Conservation (phyloP, 2,329 filamentous ascomycete species). For the Knoxdaviesia proteae region DNA sequence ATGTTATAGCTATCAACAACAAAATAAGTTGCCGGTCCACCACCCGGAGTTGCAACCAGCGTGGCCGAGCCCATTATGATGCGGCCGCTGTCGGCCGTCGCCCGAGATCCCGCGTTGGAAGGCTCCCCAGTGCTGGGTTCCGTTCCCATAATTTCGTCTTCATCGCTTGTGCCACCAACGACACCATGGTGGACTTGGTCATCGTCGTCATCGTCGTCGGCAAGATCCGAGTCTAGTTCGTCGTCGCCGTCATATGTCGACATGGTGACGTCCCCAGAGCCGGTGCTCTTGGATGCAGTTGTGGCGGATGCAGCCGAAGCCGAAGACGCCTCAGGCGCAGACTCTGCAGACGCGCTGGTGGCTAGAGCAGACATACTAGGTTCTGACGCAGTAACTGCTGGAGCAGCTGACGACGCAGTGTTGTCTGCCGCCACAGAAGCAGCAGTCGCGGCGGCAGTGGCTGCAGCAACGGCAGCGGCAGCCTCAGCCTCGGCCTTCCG, state of each 20-base stretch:
- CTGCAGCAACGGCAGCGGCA: neutral
- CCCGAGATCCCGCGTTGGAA: constrained; percentile 4
- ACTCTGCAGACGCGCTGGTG: too few species aligned
- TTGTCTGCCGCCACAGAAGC: too few species aligned
- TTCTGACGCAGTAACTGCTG: too few species aligned
- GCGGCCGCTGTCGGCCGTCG: constrained; percentile 7
- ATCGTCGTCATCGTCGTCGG: constrained; percentile 23
- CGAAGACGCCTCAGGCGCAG: too few species aligned
- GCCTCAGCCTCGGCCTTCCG: constrained; percentile 6
- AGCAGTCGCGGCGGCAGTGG: neutral
- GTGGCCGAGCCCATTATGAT: constrained; percentile 9
- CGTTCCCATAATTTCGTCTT: too few species aligned
- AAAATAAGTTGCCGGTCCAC: constrained; percentile 39
- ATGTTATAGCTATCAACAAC: constrained; percentile 99
- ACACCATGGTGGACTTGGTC: constrained; percentile 14
- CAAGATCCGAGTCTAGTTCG: constrained; percentile 29
- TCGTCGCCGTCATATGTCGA: constrained; percentile 7
- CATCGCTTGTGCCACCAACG: too few species aligned
- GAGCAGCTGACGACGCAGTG: too few species aligned
- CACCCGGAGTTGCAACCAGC: constrained; percentile 5
- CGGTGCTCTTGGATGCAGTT: too few species aligned
- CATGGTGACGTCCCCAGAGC: too few species aligned
- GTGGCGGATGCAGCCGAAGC: too few species aligned
- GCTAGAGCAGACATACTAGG: too few species aligned
- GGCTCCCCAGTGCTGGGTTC: too few species aligned